Base-by-base conservation (phyloP, 805 yeast genomes). In the Wickerhamiella sorbophila region DNA sequence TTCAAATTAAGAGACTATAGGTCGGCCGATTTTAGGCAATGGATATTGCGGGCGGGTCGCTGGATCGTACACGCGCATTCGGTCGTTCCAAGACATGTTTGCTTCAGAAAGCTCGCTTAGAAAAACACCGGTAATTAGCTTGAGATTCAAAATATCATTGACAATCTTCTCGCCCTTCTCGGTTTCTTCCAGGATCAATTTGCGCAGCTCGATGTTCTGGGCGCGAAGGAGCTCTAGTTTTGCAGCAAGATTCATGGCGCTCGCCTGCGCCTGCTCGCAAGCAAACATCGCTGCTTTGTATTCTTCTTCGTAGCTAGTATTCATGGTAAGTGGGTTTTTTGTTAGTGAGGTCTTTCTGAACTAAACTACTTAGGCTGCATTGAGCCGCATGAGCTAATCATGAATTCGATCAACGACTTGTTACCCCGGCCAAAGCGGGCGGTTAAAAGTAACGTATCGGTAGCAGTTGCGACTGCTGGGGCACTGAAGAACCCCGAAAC, bases 371-470 rank as follows among this genome's bases (percentile, higher is more conserved):
- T 6, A 6, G 12, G 29, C 10, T 6, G 29, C 29, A 12, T 24
- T 6, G 6, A 12, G 29, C 10, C 6, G 29, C 29, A 24, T 24
- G 29, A 24, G 6, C 29, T 24, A 24, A 24, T 24, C 29, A 40
- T 37, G 41, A 20, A 31, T 12, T 37, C 44, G 5, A 20, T 41
- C 15, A 17, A 31, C 29, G 39, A 36, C 29, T 31, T 41, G 15
- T 38, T 41, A 12, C 44, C 44, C 3, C 27, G 17, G n/a, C 44
- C 44, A 15, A 41, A 36, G 29, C 16, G 36, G 17, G 6, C 29
- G 6, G 10, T 8, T 8, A 8, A 6, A 8, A 24, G 29, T 24
- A 24, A 24, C 10, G 29, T 8, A 24, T 24, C 29, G 6, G 12
- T 24, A 8, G 29, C 29, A 8, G 6, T 24, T 6, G 12, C 29